Evolutionary conservation across 129 eudicot species (phyloP).

Genomic region (Arctium lappa): DNA sequence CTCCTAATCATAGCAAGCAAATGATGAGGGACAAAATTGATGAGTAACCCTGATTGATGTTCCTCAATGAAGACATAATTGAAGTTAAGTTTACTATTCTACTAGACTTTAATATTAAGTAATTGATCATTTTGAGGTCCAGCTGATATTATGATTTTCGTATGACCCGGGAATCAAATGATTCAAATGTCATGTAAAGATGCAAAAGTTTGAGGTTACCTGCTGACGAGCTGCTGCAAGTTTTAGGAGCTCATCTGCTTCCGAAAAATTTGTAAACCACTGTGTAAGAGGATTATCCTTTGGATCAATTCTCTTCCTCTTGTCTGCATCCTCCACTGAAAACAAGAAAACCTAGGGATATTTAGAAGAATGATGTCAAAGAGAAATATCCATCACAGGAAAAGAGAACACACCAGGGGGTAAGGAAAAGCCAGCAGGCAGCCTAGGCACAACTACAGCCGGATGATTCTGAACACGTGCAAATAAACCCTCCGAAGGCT

Average conservation of each 20-base stretch:
- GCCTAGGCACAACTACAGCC: constrained; percentile 77
- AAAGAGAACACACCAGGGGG: constrained; percentile 47
- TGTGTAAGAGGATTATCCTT: constrained; percentile 77
- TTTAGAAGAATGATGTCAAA: neutral
- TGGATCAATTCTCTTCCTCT: constrained; percentile 61
- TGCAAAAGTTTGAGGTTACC: constrained; percentile 31
- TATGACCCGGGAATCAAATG: neutral
- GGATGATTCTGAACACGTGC: constrained; percentile 78
- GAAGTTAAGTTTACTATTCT: too few species aligned
- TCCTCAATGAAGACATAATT: too few species aligned
- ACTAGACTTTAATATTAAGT: too few species aligned
- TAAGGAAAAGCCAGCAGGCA: constrained; percentile 59
- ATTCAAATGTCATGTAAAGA: neutral
- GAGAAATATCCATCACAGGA: neutral
- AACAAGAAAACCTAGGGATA: constrained; percentile 16
- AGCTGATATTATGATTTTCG: neutral
- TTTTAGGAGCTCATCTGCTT: constrained; percentile 81
- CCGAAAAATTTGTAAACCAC: constrained; percentile 83
- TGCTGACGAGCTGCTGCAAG: constrained; percentile 94
- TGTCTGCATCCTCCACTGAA: constrained; percentile 60
- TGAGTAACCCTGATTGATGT: too few species aligned
- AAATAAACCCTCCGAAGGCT: constrained; percentile 70
- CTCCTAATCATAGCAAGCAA: too few species aligned
- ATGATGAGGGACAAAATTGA: too few species aligned
- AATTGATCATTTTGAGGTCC: too few species aligned